These are phyloP conservation scores for Stylonectria norvegica DNA, from an alignment of 2,329 filamentous ascomycete genomes.

Conservation along the genomic window DNA sequence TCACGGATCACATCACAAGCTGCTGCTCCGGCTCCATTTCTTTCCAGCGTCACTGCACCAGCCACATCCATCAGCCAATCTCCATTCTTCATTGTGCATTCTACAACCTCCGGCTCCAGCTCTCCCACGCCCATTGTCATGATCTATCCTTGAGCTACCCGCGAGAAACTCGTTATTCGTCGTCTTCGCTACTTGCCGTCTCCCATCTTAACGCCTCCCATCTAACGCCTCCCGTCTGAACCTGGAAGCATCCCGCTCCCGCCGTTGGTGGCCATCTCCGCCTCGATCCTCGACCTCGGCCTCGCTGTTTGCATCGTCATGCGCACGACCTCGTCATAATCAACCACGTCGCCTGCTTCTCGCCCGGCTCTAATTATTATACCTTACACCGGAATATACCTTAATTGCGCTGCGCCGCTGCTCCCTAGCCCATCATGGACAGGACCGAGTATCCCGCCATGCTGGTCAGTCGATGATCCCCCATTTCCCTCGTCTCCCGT, in stretches of 20 bases:
- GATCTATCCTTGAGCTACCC: no score
- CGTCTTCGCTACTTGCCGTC: slow-evolving; percentile 1
- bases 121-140: no score
- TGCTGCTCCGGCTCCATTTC: no score
- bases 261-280: slow-evolving; percentile 3
- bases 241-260: no score
- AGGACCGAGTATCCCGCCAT: slow-evolving; percentile 90
- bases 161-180: no score
- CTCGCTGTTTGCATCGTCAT: slow-evolving; percentile 10
- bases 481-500: slow-evolving; percentile 2
- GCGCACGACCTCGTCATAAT: slow-evolving; percentile 5
- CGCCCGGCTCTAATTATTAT: slow-evolving; percentile 1
- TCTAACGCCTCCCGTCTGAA: not conserved
- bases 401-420: slow-evolving; percentile 13
- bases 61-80: no score
- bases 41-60: no score
- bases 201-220: not conserved
- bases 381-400: not conserved
- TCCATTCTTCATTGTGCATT: no score
- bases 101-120: no score
- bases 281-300: slow-evolving; percentile 4
- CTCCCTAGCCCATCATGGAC: slow-evolving; percentile 47
- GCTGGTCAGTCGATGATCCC: slow-evolving; percentile 68
- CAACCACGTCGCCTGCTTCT: slow-evolving; percentile 3
- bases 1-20: no score